phyloP scores from a whole-genome alignment of 2,329 filamentous ascomycete genomes.

The Emericellopsis cladophorae region DNA sequence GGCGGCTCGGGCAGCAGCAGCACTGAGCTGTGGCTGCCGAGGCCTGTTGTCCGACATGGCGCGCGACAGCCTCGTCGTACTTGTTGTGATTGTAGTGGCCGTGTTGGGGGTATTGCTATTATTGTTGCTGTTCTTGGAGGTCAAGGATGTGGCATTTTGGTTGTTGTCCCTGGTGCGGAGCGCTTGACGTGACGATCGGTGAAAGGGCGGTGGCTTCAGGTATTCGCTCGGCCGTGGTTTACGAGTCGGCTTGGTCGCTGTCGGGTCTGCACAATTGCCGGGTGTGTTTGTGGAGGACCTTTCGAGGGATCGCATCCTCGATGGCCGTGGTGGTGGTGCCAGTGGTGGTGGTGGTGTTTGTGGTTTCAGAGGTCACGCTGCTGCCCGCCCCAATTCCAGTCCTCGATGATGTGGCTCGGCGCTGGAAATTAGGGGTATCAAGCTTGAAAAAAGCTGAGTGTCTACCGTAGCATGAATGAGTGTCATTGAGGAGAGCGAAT shows the following conservation, averaged over 20 bases:
- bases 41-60: slow-evolving; percentile 31
- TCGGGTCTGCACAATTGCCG: background rate
- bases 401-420: too few relatives aligned
- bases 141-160: slow-evolving; percentile 2
- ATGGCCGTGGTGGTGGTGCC: background rate
- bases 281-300: background rate
- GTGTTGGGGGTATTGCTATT: background rate
- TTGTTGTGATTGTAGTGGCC: slow-evolving; percentile 1
- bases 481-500: too few relatives aligned
- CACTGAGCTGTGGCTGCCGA: slow-evolving; percentile 56
- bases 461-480: too few relatives aligned
- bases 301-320: slow-evolving; percentile 1
- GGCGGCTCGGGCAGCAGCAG: slow-evolving; percentile 42
- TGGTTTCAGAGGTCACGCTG: too few relatives aligned
- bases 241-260: background rate
- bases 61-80: background rate
- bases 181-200: background rate
- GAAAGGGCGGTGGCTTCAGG: background rate
- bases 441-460: too few relatives aligned
- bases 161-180: slow-evolving; percentile 1
- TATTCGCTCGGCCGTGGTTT: background rate
- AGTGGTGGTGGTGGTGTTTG: slow-evolving; percentile 23
- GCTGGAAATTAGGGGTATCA: too few relatives aligned
- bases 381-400: too few relatives aligned
- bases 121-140: background rate